These are phyloP conservation scores for Dactylonectria macrodidyma DNA, from an alignment of 2,329 filamentous ascomycete species.

Conservation along the genomic window DNA sequence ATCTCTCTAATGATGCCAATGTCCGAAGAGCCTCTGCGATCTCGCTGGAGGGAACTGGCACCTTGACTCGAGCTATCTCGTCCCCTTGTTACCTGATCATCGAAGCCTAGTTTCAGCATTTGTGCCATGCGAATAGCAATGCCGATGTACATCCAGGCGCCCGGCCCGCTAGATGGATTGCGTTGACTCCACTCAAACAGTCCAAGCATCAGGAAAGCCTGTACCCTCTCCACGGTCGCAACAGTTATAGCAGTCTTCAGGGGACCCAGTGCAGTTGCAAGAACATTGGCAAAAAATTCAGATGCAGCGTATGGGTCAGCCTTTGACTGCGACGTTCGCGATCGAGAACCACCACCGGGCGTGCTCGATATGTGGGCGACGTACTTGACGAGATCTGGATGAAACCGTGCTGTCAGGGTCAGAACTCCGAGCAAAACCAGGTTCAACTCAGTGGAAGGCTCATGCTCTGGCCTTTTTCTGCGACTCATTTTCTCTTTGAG, in stretches of 20 bases:
- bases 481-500: constrained; percentile 69
- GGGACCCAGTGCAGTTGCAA: constrained; percentile 66
- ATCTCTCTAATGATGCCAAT: constrained; percentile 72
- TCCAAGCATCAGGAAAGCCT: constrained; percentile 79
- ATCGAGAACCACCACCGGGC: constrained; percentile 52
- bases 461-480: constrained; percentile 55
- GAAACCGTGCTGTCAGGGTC: constrained; percentile 78
- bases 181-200: constrained; percentile 81
- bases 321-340: constrained; percentile 53
- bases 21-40: constrained; percentile 38
- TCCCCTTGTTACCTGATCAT: constrained; percentile 54
- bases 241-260: constrained; percentile 63
- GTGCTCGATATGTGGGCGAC: constrained; percentile 58
- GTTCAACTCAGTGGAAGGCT: constrained; percentile 64
- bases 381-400: constrained; percentile 71
- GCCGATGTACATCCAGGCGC: constrained; percentile 78
- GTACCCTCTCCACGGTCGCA: constrained; percentile 74
- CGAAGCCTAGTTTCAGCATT: constrained; percentile 72
- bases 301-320: constrained; percentile 70
- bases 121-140: constrained; percentile 76
- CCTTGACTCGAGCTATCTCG: constrained; percentile 13
- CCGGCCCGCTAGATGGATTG: constrained; percentile 65
- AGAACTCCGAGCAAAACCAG: constrained; percentile 77
- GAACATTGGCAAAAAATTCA: constrained; percentile 75
- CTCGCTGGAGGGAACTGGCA: constrained; percentile 5